Evolutionary conservation across 2,329 filamentous ascomycete genomes (phyloP).

Genomic region (Cladophialophora chaetospira): DNA sequence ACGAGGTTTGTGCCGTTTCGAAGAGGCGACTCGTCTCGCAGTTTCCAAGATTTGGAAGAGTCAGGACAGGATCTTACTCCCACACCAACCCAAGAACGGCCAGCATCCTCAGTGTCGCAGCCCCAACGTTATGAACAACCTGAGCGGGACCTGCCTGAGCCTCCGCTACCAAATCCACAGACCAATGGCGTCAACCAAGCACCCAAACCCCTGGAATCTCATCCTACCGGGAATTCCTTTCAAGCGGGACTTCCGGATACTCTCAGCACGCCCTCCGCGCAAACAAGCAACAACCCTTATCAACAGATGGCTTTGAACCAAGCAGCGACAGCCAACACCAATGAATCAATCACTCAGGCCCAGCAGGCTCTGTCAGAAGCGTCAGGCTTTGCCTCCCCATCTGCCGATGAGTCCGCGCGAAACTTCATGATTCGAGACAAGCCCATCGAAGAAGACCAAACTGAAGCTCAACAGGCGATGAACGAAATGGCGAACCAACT

Average conservation of each 20-base stretch:
- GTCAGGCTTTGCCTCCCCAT: constrained; percentile 21
- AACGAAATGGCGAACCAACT: constrained; percentile 53
- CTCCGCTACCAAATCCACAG: constrained; percentile 7
- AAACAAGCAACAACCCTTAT: constrained; percentile 12
- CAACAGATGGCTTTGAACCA: constrained; percentile 12
- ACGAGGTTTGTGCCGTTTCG: constrained; percentile 47
- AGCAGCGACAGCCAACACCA: constrained; percentile 11
- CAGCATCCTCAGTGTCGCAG: constrained; percentile 19
- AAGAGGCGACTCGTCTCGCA: constrained; percentile 43
- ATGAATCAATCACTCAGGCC: constrained; percentile 17
- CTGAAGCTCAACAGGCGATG: constrained; percentile 52
- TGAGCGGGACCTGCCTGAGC: constrained; percentile 6
- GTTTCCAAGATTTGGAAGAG: constrained; percentile 36
- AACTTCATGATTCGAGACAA: constrained; percentile 53
- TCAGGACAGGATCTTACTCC: constrained; percentile 33
- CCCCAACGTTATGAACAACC: constrained; percentile 23
- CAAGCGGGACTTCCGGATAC: constrained; percentile 19
- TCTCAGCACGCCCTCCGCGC: constrained; percentile 5
- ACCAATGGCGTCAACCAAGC: constrained; percentile 21
- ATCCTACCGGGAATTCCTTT: constrained; percentile 6
- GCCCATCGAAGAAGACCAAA: constrained; percentile 53
- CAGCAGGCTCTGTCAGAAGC: constrained; percentile 45
- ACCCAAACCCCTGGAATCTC: constrained; percentile 17
- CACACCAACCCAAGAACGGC: constrained; percentile 21
- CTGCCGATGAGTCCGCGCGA: constrained; percentile 44